Evolutionary conservation across 2,329 filamentous ascomycete species (phyloP), one percentile per base, ranked within the genome.

Genomic region (Lachnellula subtilissima): DNA sequence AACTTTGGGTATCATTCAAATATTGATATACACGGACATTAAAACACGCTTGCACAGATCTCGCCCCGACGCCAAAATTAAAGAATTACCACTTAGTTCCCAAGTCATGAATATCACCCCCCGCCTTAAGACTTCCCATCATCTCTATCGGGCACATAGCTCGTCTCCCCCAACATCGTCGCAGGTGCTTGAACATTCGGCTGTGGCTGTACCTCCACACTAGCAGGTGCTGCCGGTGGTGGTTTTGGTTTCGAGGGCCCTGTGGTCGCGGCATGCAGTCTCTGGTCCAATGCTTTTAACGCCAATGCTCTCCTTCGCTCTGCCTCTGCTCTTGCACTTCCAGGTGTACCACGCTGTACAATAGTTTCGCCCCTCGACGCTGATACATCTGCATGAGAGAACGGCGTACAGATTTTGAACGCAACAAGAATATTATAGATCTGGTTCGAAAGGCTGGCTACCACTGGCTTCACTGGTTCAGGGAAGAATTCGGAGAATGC

Each of bases 401-500:
- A 97, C 0, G 94, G 93, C 0, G 84, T 88, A 74, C 92, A 93
- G 48, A 97, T 73, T 64, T 82, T 85, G 68, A 96, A 70, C 5
- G 88, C 78, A 1, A 97, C 86, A 1, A 97, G 77, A 4, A 87
- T 71, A 56, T 81, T 79, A 74, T 93, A 97, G 25, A 97, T 72
- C 58, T 84, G 79, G 64, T 90, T 85, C 11, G 88, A 82, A n/a
- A 96, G 70, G 9, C 84, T 80, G 15, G 86, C 83, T 43, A 97
- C 80, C 14, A 89, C 77, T 0, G 91, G 88, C 70, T 97, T 93
- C 43, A 89, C 76, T 3, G 87, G 84, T 49, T 88, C 88, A 0
- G 94, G 94, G 75, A 97, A 97, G 78, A 99, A 96, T 67, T 94
- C 91, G 62, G 91, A 87, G 71, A 99, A 96, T 7, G 92, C 88